Conservation (phyloP, 306 rosid species). For the Bauhinia variegata region DNA sequence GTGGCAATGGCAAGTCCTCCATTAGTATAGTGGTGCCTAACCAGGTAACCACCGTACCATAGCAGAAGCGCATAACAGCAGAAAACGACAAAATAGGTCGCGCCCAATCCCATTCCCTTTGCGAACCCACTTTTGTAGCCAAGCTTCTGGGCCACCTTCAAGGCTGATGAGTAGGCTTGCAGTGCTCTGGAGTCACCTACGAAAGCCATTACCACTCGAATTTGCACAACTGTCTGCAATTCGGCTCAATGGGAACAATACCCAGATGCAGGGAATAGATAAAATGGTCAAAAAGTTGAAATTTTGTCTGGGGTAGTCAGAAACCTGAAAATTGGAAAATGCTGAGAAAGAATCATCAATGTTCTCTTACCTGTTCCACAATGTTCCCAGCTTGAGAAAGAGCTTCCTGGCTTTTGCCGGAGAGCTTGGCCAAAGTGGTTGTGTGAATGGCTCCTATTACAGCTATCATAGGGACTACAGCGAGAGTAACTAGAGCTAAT, state of each 20-base stretch:
- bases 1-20: slow-evolving; percentile 99
- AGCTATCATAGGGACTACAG: slow-evolving; percentile 94
- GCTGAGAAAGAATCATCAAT: not conserved
- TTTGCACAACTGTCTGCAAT: slow-evolving; percentile 85
- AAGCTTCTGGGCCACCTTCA: slow-evolving; percentile 74
- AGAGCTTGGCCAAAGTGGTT: slow-evolving; percentile 78
- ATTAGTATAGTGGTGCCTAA: slow-evolving; percentile 85
- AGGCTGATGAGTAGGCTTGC: slow-evolving; percentile 71
- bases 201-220: slow-evolving; percentile 77
- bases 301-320: not conserved
- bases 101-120: slow-evolving; percentile 95
- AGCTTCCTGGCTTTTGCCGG: slow-evolving; percentile 87
- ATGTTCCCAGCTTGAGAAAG: slow-evolving; percentile 93
- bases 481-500: slow-evolving; percentile 89
- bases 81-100: slow-evolving; percentile 95
- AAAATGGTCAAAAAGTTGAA: slow-evolving; percentile 8
- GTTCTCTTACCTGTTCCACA: slow-evolving; percentile 74
- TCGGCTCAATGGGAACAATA: slow-evolving; percentile 34
- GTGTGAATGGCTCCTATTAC: slow-evolving; percentile 88
- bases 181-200: slow-evolving; percentile 85
- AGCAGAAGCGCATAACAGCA: slow-evolving; percentile 95
- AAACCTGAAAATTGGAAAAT: slow-evolving; percentile 18
- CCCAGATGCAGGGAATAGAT: slow-evolving; percentile 33
- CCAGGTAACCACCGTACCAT: slow-evolving; percentile 97
- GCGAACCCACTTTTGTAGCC: slow-evolving; percentile 91